Base-by-base conservation (phyloP, 345 rosid genomes). In the Eucalyptus regnans region DNA sequence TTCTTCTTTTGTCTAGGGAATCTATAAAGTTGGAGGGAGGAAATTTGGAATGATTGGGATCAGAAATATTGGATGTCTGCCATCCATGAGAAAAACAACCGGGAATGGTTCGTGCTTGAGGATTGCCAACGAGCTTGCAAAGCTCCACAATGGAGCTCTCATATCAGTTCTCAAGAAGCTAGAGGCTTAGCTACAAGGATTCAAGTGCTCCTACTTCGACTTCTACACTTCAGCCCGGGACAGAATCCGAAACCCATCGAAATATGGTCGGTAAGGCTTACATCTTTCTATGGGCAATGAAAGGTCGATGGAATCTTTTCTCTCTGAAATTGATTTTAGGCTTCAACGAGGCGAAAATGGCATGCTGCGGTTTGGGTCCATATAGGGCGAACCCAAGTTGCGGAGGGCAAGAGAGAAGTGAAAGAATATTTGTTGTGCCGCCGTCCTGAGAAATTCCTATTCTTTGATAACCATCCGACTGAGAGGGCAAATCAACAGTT, bases 151-250 rank as follows among this genome's bases (percentile, higher is more conserved):
- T 20, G 46, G 50, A 49, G 91, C 85, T 81, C 66, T 92, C 44
- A 49, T 88, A 4, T 50, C 87, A 23, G 86, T 51, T 48, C 88
- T 91, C 37, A 37, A 64, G 33, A 88, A 86, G 48, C 87, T 92
- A 1, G 49, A 90, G 54, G 49, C 16, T 25, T 62, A 91, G 25
- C 91, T 93, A 7, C 41, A 46, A 46, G 93, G 94, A 51, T 90
- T 92, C 87, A 92, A 86, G 50, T 93, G 91, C 46, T 87, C 89
- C 18, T 92, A 92, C 79, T 87, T 76, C 18, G 93, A 92, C 79
- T 87, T 76, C 49, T 91, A 90, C 49, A 50, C 88, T 17, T 64
- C 92, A 18, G 46, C 85, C n/a, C 46, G 20, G 20, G 80, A 93
- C 58, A 91, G 91, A 88, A 85, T 91, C 12, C 56, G 86, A 52